phyloP scores from a whole-genome alignment of 345 rosid species.

The Angophora floribunda region DNA sequence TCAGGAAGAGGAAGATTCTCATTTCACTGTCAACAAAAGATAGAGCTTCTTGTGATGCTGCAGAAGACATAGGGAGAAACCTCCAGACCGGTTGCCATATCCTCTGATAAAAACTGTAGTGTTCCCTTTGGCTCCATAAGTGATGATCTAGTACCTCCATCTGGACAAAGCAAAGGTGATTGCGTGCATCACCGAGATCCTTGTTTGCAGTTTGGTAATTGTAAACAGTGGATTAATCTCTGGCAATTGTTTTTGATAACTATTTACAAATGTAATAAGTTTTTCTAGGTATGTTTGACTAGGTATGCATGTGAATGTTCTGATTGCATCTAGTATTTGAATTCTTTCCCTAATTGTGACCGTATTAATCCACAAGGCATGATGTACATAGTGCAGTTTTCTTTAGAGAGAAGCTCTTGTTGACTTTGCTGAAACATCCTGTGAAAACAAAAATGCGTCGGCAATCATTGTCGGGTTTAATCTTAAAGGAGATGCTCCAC shows the following conservation, averaged over 20 bases:
- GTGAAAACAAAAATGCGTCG: not conserved
- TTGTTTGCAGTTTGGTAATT: rapidly evolving
- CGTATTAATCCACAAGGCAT: not conserved
- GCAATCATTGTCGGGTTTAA: no score
- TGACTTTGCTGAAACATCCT: no score
- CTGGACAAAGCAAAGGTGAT: no score
- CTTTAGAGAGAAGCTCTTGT: no score
- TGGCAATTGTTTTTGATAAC: no score
- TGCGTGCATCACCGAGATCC: no score
- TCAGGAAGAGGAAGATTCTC: slow-evolving; percentile 34
- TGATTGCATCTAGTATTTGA: not conserved
- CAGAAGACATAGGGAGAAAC: slow-evolving; percentile 37
- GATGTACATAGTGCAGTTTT: no score
- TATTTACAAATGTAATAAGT: no score
- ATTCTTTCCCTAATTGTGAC: not conserved
- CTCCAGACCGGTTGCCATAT: slow-evolving; percentile 31
- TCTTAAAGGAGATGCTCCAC: not conserved
- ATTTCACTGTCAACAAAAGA: slow-evolving; percentile 25
- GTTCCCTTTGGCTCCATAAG: no score
- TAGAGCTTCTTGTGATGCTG: slow-evolving; percentile 26
- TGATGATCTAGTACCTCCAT: no score
- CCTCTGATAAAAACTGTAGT: not conserved
- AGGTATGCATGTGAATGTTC: not conserved
- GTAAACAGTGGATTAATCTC: no score
- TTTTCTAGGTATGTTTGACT: no score